Evolutionary conservation across 805 yeast species (phyloP).

Genomic region (Yarrowia sp.): DNA sequence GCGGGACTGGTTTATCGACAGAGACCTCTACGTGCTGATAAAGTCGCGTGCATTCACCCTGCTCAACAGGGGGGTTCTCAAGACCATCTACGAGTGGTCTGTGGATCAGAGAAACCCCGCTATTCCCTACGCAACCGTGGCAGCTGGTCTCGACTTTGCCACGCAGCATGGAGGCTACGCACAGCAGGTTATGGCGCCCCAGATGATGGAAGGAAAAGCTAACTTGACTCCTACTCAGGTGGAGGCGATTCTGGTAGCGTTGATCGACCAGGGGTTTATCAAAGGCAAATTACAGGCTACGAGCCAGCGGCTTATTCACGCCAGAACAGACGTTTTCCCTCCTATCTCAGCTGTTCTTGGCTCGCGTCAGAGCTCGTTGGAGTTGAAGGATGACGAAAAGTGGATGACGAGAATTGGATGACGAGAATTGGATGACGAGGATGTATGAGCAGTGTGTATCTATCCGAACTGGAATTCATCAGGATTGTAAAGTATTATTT

Average conservation of each 20-base stretch:
- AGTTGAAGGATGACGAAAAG: not conserved
- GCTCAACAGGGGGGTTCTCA: conserved; percentile 19
- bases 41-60: conserved; percentile 35
- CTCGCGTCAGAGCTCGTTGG: not conserved
- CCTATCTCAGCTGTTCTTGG: not conserved
- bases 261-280: conserved; percentile 35
- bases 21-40: conserved; percentile 36
- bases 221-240: not conserved
- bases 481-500: too few species aligned
- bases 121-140: not conserved
- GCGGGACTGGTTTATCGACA: conserved; percentile 32
- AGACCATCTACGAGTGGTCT: not conserved
- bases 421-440: too few species aligned
- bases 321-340: conserved; percentile 30
- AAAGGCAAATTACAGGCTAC: conserved; percentile 39
- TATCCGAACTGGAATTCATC: too few species aligned
- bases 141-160: not conserved
- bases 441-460: too few species aligned
- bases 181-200: not conserved
- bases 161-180: not conserved
- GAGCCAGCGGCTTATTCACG: conserved; percentile 32
- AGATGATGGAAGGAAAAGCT: not conserved
- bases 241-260: conserved; percentile 12
- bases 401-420: conserved; percentile 18
- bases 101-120: not conserved